A percentile compares a stretch with the other conserved stretches of the same genome.
These are phyloP conservation scores for Lactarius deliciosus DNA, from an alignment of 768 basidiomycete species.

Conservation along the genomic window DNA sequence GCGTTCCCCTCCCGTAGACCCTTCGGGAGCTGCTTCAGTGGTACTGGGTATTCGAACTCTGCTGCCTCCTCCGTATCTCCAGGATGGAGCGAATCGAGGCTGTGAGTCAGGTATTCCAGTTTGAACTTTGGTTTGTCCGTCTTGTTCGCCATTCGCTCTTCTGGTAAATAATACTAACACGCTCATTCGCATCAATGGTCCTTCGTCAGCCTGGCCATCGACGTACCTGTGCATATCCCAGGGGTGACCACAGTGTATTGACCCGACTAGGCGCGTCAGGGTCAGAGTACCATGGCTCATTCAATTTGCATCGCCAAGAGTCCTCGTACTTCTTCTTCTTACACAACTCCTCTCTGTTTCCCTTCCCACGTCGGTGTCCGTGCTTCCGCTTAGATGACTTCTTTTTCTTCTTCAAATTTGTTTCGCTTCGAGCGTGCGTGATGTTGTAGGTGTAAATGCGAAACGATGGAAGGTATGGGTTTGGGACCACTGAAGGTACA, in stretches of 20 bases:
- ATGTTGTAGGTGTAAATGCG: constrained; percentile 82
- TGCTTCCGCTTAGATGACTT: constrained; percentile 43
- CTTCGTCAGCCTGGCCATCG: constrained; percentile 23
- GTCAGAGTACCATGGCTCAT: constrained; percentile 61
- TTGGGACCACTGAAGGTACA: constrained; percentile 81
- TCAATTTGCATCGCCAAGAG: constrained; percentile 63
- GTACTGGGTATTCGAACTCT: constrained; percentile 51
- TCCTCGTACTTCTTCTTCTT: constrained; percentile 51
- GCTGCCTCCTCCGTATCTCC: constrained; percentile 31
- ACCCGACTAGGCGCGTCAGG: constrained; percentile 64
- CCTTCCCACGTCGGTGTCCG: constrained; percentile 43
- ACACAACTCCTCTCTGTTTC: constrained; percentile 41
- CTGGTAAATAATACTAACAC: constrained; percentile 63
- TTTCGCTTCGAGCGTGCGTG: constrained; percentile 39
- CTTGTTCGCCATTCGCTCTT: constrained; percentile 46
- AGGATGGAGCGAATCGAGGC: constrained; percentile 44
- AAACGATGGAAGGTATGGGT: constrained; percentile 78
- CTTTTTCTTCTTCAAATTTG: constrained; percentile 12
- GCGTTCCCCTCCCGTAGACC: constrained; percentile 44
- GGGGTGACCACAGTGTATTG: constrained; percentile 68
- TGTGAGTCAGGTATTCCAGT: constrained; percentile 78
- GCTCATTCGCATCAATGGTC: constrained; percentile 1
- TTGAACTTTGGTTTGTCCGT: constrained; percentile 58
- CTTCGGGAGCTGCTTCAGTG: constrained; percentile 53
- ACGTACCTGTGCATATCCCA: constrained; percentile 84